Evolutionary conservation across 2,329 filamentous ascomycete genomes (phyloP).

Genomic region (Fusarium newnesense): DNA sequence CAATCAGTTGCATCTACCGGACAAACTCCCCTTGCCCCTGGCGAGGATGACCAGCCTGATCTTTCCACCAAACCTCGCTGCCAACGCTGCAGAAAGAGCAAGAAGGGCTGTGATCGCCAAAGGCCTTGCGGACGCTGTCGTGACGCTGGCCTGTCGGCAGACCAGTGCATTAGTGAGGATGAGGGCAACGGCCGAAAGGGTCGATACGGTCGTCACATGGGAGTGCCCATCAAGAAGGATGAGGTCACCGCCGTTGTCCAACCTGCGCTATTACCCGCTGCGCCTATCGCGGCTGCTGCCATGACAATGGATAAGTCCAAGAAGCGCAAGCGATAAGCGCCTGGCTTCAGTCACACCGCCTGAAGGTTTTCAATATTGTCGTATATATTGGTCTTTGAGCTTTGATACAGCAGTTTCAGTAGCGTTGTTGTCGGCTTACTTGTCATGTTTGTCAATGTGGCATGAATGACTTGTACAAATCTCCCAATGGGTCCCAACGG

Average conservation of each 20-base stretch:
- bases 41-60: constrained; percentile 90
- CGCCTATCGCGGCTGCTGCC: constrained; percentile 54
- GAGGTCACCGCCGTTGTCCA: constrained; percentile 56
- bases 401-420: constrained; percentile 14
- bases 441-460: constrained; percentile 15
- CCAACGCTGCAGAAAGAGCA: constrained; percentile 98
- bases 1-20: constrained; percentile 73
- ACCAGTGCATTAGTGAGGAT: constrained; percentile 96
- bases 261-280: constrained; percentile 55
- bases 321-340: constrained; percentile 68
- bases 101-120: constrained; percentile 98
- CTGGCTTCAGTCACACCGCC: neutral
- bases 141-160: constrained; percentile 91
- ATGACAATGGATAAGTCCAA: constrained; percentile 64
- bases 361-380: constrained; percentile 8
- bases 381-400: constrained; percentile 25
- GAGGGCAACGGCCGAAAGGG: constrained; percentile 98
- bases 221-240: constrained; percentile 70
- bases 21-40: constrained; percentile 62
- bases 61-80: constrained; percentile 95
- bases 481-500: constrained; percentile 10
- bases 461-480: constrained; percentile 24
- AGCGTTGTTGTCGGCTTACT: constrained; percentile 25
- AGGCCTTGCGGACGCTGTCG: constrained; percentile 94
- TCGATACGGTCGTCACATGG: constrained; percentile 81